Base-by-base conservation (phyloP, 1,139 yeast genomes). In the Zygosaccharomyces sapae region DNA sequence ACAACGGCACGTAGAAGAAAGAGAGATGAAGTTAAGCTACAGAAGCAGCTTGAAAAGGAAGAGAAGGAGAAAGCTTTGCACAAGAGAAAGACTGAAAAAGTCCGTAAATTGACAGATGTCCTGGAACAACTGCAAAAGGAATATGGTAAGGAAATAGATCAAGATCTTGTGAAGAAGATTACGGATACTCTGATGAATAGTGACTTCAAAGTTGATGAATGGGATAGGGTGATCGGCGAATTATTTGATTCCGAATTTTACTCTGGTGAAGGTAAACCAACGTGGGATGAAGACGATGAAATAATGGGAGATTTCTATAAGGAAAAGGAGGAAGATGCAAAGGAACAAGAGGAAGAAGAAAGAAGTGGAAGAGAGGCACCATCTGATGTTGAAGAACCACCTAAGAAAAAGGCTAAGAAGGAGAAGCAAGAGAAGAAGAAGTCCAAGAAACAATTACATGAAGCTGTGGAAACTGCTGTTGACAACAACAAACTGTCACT, bases 221-320 rank as follows among this genome's bases (percentile, higher is more conserved):
- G 98, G 98, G 97, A 94, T 66, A 71, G 70, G 52, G 82, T 87
- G 53, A 83, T 94, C 84, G 80, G 85, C 35, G 84, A 86, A 62
- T 79, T 90, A 35, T 94, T 92, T 65, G 79, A 87, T 62, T 96
- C 88, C 48, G 88, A 82, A 50, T 88, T 78, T 61, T 87, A 88
- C 59, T 77, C 71, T 7, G 80, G 77, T 36, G 83, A 75, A 43
- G 73, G 68, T 10, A 79, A 77, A 54, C 83, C 83, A n/a, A 70
- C 70, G 20, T 77, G 80, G 78, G 77, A 70, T 44, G 80, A 72
- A 5, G 75, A 73, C 44, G 76, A 73, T 45, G 80, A 71, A 29
- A 70, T 70, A 5, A 72, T 70, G 73, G 70, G 52, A 36, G 73
- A 66, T n/a, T 61, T 58, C 43, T 60, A 56, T 22, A 52, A 56